Conservation (phyloP, 2,329 filamentous ascomycete species). For the Endoconidiophora laricicola region DNA sequence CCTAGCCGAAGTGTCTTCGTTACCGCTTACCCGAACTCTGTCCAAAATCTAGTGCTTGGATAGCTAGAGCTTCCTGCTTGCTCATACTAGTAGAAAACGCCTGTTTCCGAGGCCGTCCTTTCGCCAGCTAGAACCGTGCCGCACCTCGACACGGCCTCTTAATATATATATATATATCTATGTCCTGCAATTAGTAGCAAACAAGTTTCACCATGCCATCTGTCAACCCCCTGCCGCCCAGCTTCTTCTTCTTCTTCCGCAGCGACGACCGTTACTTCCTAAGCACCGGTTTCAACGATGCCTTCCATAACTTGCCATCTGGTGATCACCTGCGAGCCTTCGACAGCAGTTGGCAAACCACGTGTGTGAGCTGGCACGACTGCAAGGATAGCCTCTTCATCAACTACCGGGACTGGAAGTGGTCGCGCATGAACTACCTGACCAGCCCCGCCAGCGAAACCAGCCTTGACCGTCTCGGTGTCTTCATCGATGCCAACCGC, state of each 20-base stretch:
- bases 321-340: background rate
- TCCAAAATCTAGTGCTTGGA: too few species aligned
- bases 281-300: slow-evolving; percentile 8
- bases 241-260: slow-evolving; percentile 12
- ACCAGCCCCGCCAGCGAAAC: slow-evolving; percentile 5
- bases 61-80: too few species aligned
- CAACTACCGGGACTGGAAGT: slow-evolving; percentile 10
- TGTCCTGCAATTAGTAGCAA: background rate
- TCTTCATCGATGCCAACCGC: slow-evolving; percentile 7
- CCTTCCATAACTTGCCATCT: slow-evolving; percentile 7
- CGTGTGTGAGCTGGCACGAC: slow-evolving; percentile 5
- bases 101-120: too few species aligned
- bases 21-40: too few species aligned
- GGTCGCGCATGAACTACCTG: slow-evolving; percentile 2
- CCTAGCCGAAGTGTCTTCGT: background rate
- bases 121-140: background rate
- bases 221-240: slow-evolving; percentile 1
- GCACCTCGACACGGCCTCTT: background rate
- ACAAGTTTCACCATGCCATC: background rate
- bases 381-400: slow-evolving; percentile 2
- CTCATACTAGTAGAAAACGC: background rate
- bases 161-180: background rate
- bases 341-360: slow-evolving; percentile 4
- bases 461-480: background rate
- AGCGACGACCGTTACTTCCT: slow-evolving; percentile 10